Evolutionary conservation across 2,329 filamentous ascomycete genomes (phyloP).

Genomic region (Claviceps pusilla): DNA sequence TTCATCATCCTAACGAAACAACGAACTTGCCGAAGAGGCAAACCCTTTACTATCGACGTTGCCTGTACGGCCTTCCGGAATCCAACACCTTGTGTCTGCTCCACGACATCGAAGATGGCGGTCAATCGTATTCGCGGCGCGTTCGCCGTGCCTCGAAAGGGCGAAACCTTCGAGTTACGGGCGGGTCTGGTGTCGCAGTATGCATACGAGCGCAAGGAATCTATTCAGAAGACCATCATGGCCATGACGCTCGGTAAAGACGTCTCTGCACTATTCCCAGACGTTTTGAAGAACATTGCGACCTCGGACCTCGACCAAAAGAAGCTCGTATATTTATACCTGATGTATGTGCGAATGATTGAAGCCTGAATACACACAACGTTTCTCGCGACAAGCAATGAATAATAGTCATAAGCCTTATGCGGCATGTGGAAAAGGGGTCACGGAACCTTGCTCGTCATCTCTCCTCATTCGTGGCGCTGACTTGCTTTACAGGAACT

Average conservation of each 20-base stretch:
- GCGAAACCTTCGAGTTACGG: conserved; percentile 94
- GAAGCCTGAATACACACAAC: neutral
- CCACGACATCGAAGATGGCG: conserved; percentile 48
- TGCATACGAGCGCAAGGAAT: conserved; percentile 97
- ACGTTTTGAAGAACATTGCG: conserved; percentile 97
- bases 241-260: conserved; percentile 99
- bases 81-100: conserved; percentile 10
- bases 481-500: conserved; percentile 53
- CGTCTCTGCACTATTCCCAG: conserved; percentile 90
- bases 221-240: conserved; percentile 99
- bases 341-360: conserved; percentile 48
- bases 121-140: conserved; percentile 92
- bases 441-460: neutral
- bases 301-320: conserved; percentile 92
- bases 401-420: no score
- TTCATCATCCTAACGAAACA: neutral
- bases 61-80: conserved; percentile 3
- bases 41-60: neutral
- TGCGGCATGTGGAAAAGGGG: neutral
- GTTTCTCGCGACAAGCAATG: no score
- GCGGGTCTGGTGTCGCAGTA: conserved; percentile 95
- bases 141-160: conserved; percentile 84
- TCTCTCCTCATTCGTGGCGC: neutral
- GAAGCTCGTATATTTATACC: conserved; percentile 95
- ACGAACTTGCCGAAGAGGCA: neutral